phyloP scores from a whole-genome alignment of 2,329 filamentous ascomycete species.

The Alternaria burnsii region DNA sequence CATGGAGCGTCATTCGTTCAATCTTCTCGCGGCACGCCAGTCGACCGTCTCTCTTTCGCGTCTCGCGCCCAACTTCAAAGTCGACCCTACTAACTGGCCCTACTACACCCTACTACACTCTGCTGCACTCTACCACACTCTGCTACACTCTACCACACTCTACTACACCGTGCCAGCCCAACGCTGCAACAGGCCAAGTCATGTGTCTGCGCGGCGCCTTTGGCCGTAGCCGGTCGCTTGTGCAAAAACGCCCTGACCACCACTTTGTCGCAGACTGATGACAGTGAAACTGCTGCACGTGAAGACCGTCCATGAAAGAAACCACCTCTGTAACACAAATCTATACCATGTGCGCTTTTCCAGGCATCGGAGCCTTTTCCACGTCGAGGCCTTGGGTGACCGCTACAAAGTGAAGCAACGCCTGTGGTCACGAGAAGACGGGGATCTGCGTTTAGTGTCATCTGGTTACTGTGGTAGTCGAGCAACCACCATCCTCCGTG shows the following conservation, averaged over 20 bases:
- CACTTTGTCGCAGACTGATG: slow-evolving; percentile 19
- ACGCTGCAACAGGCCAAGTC: slow-evolving; percentile 17
- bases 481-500: background rate
- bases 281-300: slow-evolving; percentile 18
- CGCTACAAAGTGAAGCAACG: slow-evolving; percentile 11
- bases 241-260: slow-evolving; percentile 19
- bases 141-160: too few species aligned
- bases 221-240: slow-evolving; percentile 27
- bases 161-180: background rate
- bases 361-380: background rate
- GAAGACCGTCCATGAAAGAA: background rate
- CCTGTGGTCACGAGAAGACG: slow-evolving; percentile 6
- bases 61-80: slow-evolving; percentile 10
- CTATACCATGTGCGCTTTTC: slow-evolving; percentile 9
- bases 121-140: background rate
- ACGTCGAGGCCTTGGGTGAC: slow-evolving; percentile 1
- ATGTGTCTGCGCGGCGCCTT: background rate
- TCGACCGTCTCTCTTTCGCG: slow-evolving; percentile 20
- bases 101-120: too few species aligned
- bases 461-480: slow-evolving; percentile 8
- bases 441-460: slow-evolving; percentile 2
- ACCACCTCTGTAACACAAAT: slow-evolving; percentile 1
- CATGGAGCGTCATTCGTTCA: slow-evolving; percentile 19
- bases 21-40: slow-evolving; percentile 17
- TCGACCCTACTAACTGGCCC: background rate